A percentile compares a stretch with the other conserved stretches of the same genome.
Conservation (phyloP, 441 rosid genomes). For the Theobroma grandiflorum region DNA sequence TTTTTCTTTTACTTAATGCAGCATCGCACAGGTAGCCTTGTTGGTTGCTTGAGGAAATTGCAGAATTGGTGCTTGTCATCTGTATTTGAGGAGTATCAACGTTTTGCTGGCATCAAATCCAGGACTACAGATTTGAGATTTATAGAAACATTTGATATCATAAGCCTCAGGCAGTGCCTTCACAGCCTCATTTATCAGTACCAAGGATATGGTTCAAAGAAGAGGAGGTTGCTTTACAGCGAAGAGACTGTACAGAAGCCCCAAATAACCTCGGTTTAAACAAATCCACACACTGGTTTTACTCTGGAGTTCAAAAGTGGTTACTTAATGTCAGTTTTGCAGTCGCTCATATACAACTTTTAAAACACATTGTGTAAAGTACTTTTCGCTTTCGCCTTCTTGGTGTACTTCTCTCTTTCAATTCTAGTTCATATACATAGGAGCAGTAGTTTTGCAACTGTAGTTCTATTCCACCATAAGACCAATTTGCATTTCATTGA, state of each 20-base stretch:
- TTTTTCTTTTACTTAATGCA: conserved; percentile 39
- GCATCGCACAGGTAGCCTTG: conserved; percentile 95
- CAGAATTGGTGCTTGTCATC: conserved; percentile 90
- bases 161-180: conserved; percentile 64
- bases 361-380: conserved; percentile 3
- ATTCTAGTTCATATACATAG: background rate
- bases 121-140: conserved; percentile 67
- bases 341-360: background rate
- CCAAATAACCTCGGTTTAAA: conserved; percentile 51
- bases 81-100: conserved; percentile 76
- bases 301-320: background rate
- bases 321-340: background rate
- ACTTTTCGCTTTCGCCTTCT: background rate
- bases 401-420: background rate
- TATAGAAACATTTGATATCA: conserved; percentile 65
- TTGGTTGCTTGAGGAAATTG: conserved; percentile 89
- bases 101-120: conserved; percentile 73
- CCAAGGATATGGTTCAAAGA: conserved; percentile 83
- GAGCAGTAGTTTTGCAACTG: background rate
- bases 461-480: background rate
- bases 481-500: background rate
- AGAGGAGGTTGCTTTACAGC: conserved; percentile 71
- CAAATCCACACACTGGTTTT: background rate
- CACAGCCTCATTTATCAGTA: conserved; percentile 78
- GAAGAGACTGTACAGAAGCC: conserved; percentile 68